Evolutionary conservation across 805 yeast genomes (phyloP), one percentile per base, ranked within the genome.

Genomic region (Starmerella davenportii): DNA sequence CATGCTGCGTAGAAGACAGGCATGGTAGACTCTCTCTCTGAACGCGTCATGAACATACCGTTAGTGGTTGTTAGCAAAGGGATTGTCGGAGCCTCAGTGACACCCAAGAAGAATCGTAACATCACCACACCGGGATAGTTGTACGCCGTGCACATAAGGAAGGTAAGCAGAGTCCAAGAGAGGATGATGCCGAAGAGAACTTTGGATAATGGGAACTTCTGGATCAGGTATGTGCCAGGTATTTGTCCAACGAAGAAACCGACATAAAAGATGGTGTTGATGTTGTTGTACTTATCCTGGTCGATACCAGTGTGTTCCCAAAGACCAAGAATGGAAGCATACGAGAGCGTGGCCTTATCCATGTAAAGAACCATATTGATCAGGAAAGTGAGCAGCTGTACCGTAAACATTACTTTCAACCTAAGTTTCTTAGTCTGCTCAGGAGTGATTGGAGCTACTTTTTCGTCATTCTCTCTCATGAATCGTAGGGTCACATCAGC

Each of bases 1-100:
- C 73, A 67, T 8, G 70, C 60, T 7, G 64, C 51, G 47, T 64
- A 70, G 50, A 69, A 70, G 4, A 69, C 42, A 13, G 76, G 75
- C 34, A 69, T 68, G 24, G 67, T 59, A 1, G 68, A 60, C 17
- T 71, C 70, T 43, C 72, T 34, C 36, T 48, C 51, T 4, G 35
- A 17, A 13, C 40, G 11, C 5, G 67, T 65, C 55, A 69, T 71
- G 52, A 70, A 73, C 78, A 72, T 72, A 20, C 76, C 73, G 37
- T 71, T 68, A 29, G 72, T 66, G 17, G 69, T 59, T 38, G 69
- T 65, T 34, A 72, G 58, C 0, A 74, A 72, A 2, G 72, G 72
- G 1, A 74, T 69, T 33, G 72, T 61, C 2, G 71, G 63, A 1
- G 65, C 48, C 47, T 70, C 75, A 32, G 65, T 60, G 18, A 62